Evolutionary conservation across 306 rosid genomes (phyloP), one percentile per base, ranked within the genome.

Genomic region (Rubus parviflorus): DNA sequence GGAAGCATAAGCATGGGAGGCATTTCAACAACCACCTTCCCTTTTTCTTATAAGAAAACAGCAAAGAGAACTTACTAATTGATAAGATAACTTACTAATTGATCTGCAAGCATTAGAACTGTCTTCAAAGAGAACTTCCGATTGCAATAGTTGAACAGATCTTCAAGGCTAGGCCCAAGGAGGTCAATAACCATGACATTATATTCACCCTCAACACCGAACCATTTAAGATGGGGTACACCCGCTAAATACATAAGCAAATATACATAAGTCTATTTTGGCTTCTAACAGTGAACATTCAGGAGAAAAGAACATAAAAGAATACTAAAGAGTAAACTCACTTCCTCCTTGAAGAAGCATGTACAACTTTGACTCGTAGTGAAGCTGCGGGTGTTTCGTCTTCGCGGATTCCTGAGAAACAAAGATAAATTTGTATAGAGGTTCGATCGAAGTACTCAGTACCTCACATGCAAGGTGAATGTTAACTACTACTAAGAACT

Each of bases 341-440:
- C 98, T 92, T 83, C 98, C 98, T 83, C 98, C 98, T 85, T 95
- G 97, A 69, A 95, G 98, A 86, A 95, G 97, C 93, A 89, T 83
- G 83, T 95, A 95, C 84, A 95, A 82, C 81, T 92, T 95, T 68
- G 98, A 92, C 88, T 95, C 98, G 78, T 95, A 95, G 76, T 95
- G 98, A 84, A 95, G 96, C 82, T 95, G 98, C 42, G 98, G 98
- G 79, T 95, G 98, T 83, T 92, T 95, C 76, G 97, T 92, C 88
- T 95, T 92, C 87, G 78, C 97, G 38, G 96, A 66, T 87, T 95
- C 98, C 98, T 95, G 89, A 67, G 72, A 63, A 78, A 65, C 82
- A 82, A 82, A 49, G 20, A 15, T 4, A 76, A 76, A 42, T 7
- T 38, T 43, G 7, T 17, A 22, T 25, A 47, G 11, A 51, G 23